Evolutionary conservation across 176 grass and related monocot species (phyloP).

Genomic region (Hordeum vulgare): DNA sequence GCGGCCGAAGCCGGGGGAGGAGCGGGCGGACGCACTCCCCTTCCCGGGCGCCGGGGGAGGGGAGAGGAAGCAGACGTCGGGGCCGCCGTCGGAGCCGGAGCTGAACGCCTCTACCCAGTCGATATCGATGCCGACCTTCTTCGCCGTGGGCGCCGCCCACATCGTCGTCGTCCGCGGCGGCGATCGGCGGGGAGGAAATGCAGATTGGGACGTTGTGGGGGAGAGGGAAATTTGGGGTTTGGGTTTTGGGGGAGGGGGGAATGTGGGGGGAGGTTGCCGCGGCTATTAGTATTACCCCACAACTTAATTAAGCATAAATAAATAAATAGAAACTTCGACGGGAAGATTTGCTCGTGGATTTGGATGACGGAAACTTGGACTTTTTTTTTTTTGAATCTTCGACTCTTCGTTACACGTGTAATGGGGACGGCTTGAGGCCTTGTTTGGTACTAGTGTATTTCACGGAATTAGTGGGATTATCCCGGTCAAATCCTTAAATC

Average conservation of each 20-base stretch:
- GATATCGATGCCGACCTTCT: neutral
- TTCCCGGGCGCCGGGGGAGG: neutral
- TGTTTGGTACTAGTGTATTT: too few relatives aligned
- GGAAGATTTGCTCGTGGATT: neutral
- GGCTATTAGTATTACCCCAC: neutral
- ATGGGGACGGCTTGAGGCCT: too few relatives aligned
- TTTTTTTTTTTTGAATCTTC: too few relatives aligned
- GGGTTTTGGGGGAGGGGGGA: neutral
- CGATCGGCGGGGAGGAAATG: neutral
- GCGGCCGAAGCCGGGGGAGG: neutral
- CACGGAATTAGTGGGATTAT: too few relatives aligned
- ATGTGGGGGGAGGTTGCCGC: neutral
- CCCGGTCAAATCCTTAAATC: too few relatives aligned
- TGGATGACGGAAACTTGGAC: neutral
- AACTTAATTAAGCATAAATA: neutral
- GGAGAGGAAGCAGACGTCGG: neutral
- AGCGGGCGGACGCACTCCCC: neutral
- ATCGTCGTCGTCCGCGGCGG: neutral
- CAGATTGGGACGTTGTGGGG: neutral
- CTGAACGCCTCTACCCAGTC: neutral
- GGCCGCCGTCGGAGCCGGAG: neutral
- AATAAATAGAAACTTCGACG: neutral
- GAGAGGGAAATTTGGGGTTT: neutral
- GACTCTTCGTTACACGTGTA: too few relatives aligned
- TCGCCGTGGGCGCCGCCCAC: neutral